These are phyloP conservation scores for Polytrichum commune DNA, from an alignment of 225 moss, liverwort and hornwort genomes.

Conservation along the genomic window DNA sequence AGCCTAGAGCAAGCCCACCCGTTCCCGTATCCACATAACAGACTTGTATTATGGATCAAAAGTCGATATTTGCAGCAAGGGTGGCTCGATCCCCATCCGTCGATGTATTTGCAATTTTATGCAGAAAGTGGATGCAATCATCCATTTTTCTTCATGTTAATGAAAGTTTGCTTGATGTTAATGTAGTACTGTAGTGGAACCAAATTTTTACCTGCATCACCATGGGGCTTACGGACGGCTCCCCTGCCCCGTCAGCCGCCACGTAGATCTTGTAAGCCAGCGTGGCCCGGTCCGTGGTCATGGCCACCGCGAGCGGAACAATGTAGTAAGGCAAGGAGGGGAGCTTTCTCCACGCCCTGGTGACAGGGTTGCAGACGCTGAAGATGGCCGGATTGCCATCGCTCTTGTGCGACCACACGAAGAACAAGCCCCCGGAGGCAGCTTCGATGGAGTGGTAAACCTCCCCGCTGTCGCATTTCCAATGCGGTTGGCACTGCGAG, in stretches of 20 bases:
- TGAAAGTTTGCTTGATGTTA: no score
- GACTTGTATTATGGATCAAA: no score
- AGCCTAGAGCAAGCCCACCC: no score
- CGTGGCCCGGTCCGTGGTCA: conserved; percentile 31
- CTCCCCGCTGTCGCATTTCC: conserved; percentile 31
- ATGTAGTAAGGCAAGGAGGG: conserved; percentile 39
- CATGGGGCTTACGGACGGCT: conserved; percentile 49
- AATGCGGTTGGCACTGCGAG: conserved; percentile 33
- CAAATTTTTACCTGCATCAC: conserved; percentile 36
- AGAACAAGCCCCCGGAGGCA: conserved; percentile 41
- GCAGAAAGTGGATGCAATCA: no score
- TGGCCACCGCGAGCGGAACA: conserved; percentile 56
- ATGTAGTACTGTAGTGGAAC: no score
- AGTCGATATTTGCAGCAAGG: no score
- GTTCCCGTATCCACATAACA: no score
- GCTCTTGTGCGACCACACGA: conserved; percentile 55
- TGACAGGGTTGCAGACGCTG: conserved; percentile 54
- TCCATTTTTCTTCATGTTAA: no score
- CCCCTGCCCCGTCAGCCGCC: conserved; percentile 48
- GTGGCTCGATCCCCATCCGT: no score
- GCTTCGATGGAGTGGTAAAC: conserved; percentile 58
- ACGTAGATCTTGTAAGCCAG: conserved; percentile 51
- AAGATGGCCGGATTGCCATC: conserved; percentile 45
- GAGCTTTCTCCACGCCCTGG: conserved; percentile 45
- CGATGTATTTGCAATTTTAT: no score